A percentile compares a stretch with the other conserved stretches of the same genome.
Conservation (phyloP, 257 asterid species). For the Solanum gracilifrons region DNA sequence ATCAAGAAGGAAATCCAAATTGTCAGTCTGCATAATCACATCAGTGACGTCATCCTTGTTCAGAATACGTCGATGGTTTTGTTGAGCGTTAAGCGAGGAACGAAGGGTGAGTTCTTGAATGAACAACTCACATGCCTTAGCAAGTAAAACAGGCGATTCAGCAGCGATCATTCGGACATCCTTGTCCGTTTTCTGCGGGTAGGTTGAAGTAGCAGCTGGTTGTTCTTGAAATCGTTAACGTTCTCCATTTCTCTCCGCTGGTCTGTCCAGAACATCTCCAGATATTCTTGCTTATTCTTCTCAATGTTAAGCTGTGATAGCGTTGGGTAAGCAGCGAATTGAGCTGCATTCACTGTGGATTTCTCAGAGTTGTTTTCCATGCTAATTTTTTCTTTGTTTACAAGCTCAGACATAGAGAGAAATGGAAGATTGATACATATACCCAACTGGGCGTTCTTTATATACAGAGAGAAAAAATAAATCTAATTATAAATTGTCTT, state of each 20-base stretch:
- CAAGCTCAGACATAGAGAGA: not conserved
- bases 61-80: slow-evolving; percentile 13
- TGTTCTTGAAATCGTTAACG: slow-evolving; percentile 57
- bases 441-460: not conserved
- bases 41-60: not conserved
- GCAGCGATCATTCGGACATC: slow-evolving; percentile 87
- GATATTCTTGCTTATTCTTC: slow-evolving; percentile 23
- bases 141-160: slow-evolving; percentile 72
- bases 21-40: not conserved
- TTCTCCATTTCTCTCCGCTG: not conserved
- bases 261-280: slow-evolving; percentile 40
- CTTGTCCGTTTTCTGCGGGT: slow-evolving; percentile 81
- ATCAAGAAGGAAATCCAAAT: too few relatives aligned
- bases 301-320: not conserved
- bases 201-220: slow-evolving; percentile 35
- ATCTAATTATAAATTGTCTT: not conserved
- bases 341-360: not conserved
- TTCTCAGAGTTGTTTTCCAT: not conserved
- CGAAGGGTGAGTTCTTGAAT: slow-evolving; percentile 79
- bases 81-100: slow-evolving; percentile 89
- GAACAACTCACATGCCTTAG: slow-evolving; percentile 88
- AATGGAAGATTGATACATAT: not conserved
- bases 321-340: not conserved
- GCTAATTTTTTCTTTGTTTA: not conserved
- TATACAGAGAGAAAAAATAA: too few relatives aligned